phyloP scores from a whole-genome alignment of 331 rosid species.

The Prunus yedoensis region DNA sequence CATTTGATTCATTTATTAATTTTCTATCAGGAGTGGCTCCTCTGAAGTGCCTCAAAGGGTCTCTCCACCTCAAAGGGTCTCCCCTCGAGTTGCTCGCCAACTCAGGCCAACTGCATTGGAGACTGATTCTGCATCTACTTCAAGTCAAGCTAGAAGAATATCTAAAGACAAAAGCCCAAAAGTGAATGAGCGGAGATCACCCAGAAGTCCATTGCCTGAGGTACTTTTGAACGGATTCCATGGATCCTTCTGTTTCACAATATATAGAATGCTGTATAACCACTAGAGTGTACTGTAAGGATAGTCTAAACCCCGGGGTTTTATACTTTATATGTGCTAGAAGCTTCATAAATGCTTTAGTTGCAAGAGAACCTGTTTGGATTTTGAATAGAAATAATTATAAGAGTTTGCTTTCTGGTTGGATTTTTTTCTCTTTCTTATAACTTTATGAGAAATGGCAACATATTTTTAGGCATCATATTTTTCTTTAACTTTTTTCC shows the following conservation, averaged over 20 bases:
- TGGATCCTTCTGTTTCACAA: not conserved
- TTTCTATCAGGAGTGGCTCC: constrained; percentile 58
- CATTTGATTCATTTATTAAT: constrained; percentile 1
- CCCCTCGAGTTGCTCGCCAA: constrained; percentile 68
- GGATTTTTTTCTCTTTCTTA: not conserved
- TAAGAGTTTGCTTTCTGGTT: not conserved
- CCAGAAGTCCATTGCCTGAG: constrained; percentile 82
- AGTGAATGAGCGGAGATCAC: constrained; percentile 73
- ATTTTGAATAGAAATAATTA: not conserved
- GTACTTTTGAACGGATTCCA: constrained; percentile 35
- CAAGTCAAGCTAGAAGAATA: constrained; percentile 45
- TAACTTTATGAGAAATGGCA: not conserved
- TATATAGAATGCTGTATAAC: not conserved
- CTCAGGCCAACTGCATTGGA: constrained; percentile 62
- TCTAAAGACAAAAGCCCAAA: constrained; percentile 88
- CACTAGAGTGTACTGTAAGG: not conserved
- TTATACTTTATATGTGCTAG: not conserved
- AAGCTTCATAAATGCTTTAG: too few species aligned
- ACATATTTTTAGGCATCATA: not conserved
- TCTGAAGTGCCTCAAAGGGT: constrained; percentile 74
- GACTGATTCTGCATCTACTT: constrained; percentile 51
- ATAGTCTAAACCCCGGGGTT: not conserved
- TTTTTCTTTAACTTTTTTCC: not conserved
- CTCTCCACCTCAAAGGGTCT: constrained; percentile 71
- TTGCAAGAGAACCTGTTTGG: not conserved